A percentile compares a stretch with the other conserved stretches of the same genome.
Conservation (phyloP, 805 yeast genomes). For the Wickerhamomyces chambardii region DNA sequence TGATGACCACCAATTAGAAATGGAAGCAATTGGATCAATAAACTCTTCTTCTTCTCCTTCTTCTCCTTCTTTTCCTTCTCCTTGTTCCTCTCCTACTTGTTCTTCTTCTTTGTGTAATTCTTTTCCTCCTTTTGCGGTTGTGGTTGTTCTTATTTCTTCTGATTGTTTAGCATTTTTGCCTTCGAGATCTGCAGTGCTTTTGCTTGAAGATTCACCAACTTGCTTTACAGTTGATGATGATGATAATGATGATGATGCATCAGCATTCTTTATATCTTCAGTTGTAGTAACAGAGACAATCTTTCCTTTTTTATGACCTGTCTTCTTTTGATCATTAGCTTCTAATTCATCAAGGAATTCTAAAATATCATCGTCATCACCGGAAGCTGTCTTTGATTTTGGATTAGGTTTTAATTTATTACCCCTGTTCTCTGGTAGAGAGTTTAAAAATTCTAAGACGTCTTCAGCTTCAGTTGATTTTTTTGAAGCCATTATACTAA, state of each 20-base stretch:
- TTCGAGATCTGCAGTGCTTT: too few relatives aligned
- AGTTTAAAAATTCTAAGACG: constrained; percentile 71
- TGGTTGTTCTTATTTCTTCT: too few relatives aligned
- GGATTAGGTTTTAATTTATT: constrained; percentile 13
- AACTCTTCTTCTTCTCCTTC: constrained; percentile 16
- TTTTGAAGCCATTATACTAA: too few relatives aligned
- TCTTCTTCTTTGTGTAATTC: too few relatives aligned
- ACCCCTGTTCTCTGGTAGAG: constrained; percentile 55
- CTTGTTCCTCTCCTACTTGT: constrained; percentile 14
- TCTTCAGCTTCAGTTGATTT: constrained; percentile 54
- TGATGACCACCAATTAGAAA: constrained; percentile 69
- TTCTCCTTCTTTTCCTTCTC: constrained; percentile 13
- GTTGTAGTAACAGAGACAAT: too few relatives aligned
- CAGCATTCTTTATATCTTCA: too few relatives aligned
- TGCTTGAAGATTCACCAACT: too few relatives aligned
- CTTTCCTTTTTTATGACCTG: constrained; percentile 4
- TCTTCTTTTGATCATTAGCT: constrained; percentile 17
- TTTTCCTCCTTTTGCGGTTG: too few relatives aligned
- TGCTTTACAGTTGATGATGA: not conserved
- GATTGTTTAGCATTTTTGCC: too few relatives aligned
- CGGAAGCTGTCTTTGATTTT: constrained; percentile 18
- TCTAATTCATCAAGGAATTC: constrained; percentile 58
- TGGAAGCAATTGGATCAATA: constrained; percentile 54
- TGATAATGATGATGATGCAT: too few relatives aligned
- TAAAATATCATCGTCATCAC: constrained; percentile 28